phyloP scores from a whole-genome alignment of 2,329 filamentous ascomycete species.

The Diplodia corticola region DNA sequence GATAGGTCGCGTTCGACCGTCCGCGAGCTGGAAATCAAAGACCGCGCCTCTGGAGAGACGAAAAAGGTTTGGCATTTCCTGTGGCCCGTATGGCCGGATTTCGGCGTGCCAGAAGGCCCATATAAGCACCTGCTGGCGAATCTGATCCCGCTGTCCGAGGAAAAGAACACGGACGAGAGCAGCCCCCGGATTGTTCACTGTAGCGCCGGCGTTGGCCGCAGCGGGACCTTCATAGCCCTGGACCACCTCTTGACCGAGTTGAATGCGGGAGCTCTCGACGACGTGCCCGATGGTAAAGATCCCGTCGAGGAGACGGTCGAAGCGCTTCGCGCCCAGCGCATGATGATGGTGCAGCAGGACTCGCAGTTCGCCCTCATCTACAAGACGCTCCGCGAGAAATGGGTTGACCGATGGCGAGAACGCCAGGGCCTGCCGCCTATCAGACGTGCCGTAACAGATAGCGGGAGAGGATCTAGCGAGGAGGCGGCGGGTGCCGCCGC shows the following conservation, averaged over 20 bases:
- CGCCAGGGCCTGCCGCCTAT: conserved; percentile 11
- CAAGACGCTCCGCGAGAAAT: conserved; percentile 74
- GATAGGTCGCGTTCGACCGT: conserved; percentile 64
- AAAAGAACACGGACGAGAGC: conserved; percentile 40
- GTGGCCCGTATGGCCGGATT: conserved; percentile 88
- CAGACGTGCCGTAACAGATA: neutral
- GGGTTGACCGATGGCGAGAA: conserved; percentile 56
- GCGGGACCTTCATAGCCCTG: conserved; percentile 94
- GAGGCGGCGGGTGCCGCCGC: neutral
- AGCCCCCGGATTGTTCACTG: conserved; percentile 67
- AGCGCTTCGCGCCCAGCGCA: conserved; percentile 77
- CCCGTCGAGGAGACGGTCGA: conserved; percentile 79
- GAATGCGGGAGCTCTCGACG: conserved; percentile 67
- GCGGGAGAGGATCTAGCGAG: neutral
- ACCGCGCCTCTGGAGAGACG: conserved; percentile 48
- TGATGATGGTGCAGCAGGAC: conserved; percentile 93
- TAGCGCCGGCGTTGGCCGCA: conserved; percentile 90
- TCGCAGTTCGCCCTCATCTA: conserved; percentile 86
- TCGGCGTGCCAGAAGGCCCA: conserved; percentile 71
- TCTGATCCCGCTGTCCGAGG: conserved; percentile 66
- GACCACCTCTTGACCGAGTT: conserved; percentile 87
- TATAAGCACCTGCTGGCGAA: conserved; percentile 69
- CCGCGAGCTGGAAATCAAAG: conserved; percentile 63
- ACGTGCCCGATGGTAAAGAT: conserved; percentile 55
- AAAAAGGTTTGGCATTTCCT: conserved; percentile 79